phyloP scores from a whole-genome alignment of 331 rosid species.

The Cydonia oblonga region DNA sequence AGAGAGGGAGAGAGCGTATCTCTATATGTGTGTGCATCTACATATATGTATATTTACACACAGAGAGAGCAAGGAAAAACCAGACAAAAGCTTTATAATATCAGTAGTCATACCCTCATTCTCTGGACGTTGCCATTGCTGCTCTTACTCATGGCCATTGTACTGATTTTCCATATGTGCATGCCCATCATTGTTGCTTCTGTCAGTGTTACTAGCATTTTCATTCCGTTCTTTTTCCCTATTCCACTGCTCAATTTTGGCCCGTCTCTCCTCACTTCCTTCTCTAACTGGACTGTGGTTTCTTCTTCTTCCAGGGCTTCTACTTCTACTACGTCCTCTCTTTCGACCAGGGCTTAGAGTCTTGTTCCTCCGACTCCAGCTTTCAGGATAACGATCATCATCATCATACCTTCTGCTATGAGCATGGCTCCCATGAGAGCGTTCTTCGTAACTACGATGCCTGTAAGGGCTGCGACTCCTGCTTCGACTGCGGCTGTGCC shows the following conservation, averaged over 20 bases:
- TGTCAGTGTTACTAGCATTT: slow-evolving; percentile 17
- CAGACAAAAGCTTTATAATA: slow-evolving; percentile 16
- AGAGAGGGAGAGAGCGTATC: background rate
- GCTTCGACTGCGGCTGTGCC: slow-evolving; percentile 44
- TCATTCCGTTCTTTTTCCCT: slow-evolving; percentile 55
- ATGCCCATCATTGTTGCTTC: background rate
- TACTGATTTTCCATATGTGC: slow-evolving; percentile 16
- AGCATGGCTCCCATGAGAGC: slow-evolving; percentile 29
- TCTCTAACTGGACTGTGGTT: slow-evolving; percentile 60
- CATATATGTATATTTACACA: background rate
- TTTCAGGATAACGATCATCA: slow-evolving; percentile 41
- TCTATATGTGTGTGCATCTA: background rate
- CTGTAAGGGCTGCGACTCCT: slow-evolving; percentile 68
- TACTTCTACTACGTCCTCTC: slow-evolving; percentile 39
- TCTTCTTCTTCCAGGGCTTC: slow-evolving; percentile 47
- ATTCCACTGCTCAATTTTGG: slow-evolving; percentile 87
- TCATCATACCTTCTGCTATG: slow-evolving; percentile 59
- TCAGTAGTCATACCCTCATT: slow-evolving; percentile 31
- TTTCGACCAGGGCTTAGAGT: slow-evolving; percentile 35
- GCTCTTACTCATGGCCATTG: slow-evolving; percentile 25
- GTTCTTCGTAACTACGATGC: slow-evolving; percentile 64
- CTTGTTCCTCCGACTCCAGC: slow-evolving; percentile 45
- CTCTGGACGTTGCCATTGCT: slow-evolving; percentile 8
- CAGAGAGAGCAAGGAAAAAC: slow-evolving; percentile 17
- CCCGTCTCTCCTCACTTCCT: slow-evolving; percentile 82